Base-by-base conservation (phyloP, 1,284 basidiomycete genomes). In the Tilletia setariae region DNA sequence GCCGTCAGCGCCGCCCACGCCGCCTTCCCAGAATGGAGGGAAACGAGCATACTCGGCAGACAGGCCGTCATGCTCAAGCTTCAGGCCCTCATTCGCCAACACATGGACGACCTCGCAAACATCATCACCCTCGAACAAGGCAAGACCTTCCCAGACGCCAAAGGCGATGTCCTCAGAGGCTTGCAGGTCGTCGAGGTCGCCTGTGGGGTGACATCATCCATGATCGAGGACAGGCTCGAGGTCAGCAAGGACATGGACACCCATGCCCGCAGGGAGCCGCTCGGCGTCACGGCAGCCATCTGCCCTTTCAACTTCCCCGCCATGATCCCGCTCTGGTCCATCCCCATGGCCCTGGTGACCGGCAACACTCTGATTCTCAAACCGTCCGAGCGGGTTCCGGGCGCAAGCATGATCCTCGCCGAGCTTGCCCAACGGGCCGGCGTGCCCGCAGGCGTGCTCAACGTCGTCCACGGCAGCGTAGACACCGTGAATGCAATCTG, bases 181-280 rank as follows among this genome's bases (percentile, higher is more conserved):
- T 86, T 98, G 47, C 92, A 97, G 83, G 95, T 98, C 8, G 94
- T 96, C 32, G 95, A 98, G 82, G 89, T 89, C 15, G 91, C 93
- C 25, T 88, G 89, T 65, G 90, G 89, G 40, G 90, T 94, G 74
- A 93, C 95, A 0, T 89, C 89, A 0, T 90, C 89, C 15, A 84
- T 98, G 25, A 86, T 96, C 64, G 94, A 93, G 1, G 91, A 96
- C 73, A 93, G 94, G 80, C 85, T 97, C 66, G 95, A 98, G 86
- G 91, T 91, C 87, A 64, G 91, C 84, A 93, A 90, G 84, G 94
- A 97, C 81, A 98, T 98, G 95, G 95, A 98, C 82, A 98, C 95
- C 9, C 90, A 91, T 70, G 90, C 90, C 25, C 87, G 93, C 59
- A 88, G 88, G 71, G 83, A 91, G 43, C 91, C 92, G 3, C 84